phyloP scores from a whole-genome alignment of 2,329 filamentous ascomycete genomes.

The Calonectria ilicicola region DNA sequence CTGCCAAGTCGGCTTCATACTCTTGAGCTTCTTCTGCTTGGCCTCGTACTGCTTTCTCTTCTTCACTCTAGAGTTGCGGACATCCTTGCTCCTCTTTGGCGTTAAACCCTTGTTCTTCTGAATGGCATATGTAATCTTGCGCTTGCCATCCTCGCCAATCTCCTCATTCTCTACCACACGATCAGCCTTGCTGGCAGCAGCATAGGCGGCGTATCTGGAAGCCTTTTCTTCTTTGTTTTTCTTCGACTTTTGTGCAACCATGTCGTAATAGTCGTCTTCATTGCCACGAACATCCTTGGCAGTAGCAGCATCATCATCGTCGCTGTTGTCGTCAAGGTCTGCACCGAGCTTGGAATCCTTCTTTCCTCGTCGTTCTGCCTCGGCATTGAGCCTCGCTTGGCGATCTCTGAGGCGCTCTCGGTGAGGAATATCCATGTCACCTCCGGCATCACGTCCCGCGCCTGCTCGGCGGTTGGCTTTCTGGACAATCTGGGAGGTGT shows the following conservation, averaged over 20 bases:
- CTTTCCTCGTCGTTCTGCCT: constrained; percentile 86
- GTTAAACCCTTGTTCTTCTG: constrained; percentile 97
- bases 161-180: constrained; percentile 74
- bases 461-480: constrained; percentile 88
- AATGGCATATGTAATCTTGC: constrained; percentile 93
- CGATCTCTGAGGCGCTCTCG: constrained; percentile 89
- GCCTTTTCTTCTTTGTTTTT: constrained; percentile 81
- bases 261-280: constrained; percentile 88
- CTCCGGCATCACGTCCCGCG: constrained; percentile 79
- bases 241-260: constrained; percentile 78
- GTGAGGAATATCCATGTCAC: constrained; percentile 87
- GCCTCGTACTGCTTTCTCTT: constrained; percentile 96
- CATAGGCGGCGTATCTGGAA: constrained; percentile 66
- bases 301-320: constrained; percentile 71
- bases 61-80: constrained; percentile 95
- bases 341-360: constrained; percentile 72
- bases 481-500: constrained; percentile 96
- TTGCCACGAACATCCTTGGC: constrained; percentile 66
- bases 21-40: constrained; percentile 96
- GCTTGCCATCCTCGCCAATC: constrained; percentile 85
- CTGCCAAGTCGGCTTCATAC: constrained; percentile 87
- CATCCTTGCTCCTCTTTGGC: constrained; percentile 91
- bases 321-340: constrained; percentile 76
- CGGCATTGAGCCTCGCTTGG: constrained; percentile 86
- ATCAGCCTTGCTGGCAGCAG: constrained; percentile 72